Conservation (phyloP, 2,329 filamentous ascomycete genomes). For the Sporothrix brasiliensis region DNA sequence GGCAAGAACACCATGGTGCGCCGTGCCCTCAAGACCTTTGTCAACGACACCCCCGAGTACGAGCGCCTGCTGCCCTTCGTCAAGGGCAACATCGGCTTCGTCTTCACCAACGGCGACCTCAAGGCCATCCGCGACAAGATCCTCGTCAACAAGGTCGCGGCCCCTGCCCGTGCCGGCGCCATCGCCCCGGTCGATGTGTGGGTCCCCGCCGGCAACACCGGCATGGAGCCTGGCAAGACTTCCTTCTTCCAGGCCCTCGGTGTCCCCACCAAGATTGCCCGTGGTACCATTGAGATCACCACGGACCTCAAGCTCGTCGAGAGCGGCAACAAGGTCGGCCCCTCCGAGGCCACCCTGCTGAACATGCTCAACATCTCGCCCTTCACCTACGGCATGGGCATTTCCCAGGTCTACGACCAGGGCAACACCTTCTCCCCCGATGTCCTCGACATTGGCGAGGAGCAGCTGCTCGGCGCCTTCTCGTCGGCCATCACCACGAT, state of each 20-base stretch:
- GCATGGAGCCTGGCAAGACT: conserved; percentile 99
- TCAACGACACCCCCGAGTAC: conserved; percentile 90
- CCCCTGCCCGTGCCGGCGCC: conserved; percentile 96
- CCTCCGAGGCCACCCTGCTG: conserved; percentile 96
- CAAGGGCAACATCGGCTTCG: conserved; percentile 97
- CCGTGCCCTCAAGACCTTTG: conserved; percentile 94
- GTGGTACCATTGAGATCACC: conserved; percentile 99
- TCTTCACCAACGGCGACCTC: conserved; percentile 98
- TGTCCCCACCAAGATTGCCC: conserved; percentile 99
- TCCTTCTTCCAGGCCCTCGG: conserved; percentile 99
- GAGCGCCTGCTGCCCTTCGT: conserved; percentile 95
- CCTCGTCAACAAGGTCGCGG: conserved; percentile 93
- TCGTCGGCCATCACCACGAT: conserved; percentile 80
- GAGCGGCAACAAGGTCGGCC: conserved; percentile 89
- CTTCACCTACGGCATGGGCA: conserved; percentile 98
- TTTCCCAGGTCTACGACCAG: conserved; percentile 95
- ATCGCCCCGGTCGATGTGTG: conserved; percentile 91
- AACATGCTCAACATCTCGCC: conserved; percentile 99
- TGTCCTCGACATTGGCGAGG: conserved; percentile 92
- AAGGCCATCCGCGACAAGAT: conserved; percentile 94
- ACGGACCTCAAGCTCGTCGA: conserved; percentile 97
- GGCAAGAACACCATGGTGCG: conserved; percentile 99
- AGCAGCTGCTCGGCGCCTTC: conserved; percentile 87
- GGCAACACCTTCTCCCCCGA: conserved; percentile 86
- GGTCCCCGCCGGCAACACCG: conserved; percentile 97